Evolutionary conservation across 2,329 filamentous ascomycete species (phyloP), one percentile per base, ranked within the genome.

Genomic region (Fusarium odoratissimum): DNA sequence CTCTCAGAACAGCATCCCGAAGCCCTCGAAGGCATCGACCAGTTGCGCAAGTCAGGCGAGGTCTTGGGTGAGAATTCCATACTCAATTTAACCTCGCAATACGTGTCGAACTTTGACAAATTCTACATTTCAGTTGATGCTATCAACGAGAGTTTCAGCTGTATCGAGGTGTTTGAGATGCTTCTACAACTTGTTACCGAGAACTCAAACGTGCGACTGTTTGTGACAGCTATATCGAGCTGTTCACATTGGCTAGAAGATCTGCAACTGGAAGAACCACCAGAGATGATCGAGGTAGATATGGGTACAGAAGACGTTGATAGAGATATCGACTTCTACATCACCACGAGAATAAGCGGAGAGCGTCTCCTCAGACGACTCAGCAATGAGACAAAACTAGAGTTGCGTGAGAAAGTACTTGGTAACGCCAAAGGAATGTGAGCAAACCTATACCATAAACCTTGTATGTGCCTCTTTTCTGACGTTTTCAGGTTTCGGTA

Each of bases 61-160:
- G 5, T 25, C 2, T 17, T 35, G n/a, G 17, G 31, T 0, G 16
- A 35, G 8, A 35, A 1, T 25, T 7, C 16, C 1, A 0, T 51
- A 3, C 30, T 35, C 0, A 25, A 5, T 0, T 7, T 51, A 0
- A 25, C 33, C 0, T 51, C n/a, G 2, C 3, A 35, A 2, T 4
- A 51, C 11, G 2, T 51, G 3, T 31, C n/a, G 0, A 4, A 25
- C 0, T 51, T 51, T 2, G n/a, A 51, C 0, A 35, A 1, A 2
- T 51, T 51, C 3, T 35, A 14, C 11, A 19, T 51, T 3, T 51
- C n/a, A 19, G n/a, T 51, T 3, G 46, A 51, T 7, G 46, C 46
- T 2, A 51, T 51, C 0, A 51, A 51, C 11, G 46, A 51, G 30
- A 51, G 46, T 8, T 14, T 25, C 0, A 10, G 16, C 0, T 25